These are phyloP conservation scores for Cystofilobasidium macerans DNA, from an alignment of 768 basidiomycete genomes.

Conservation along the genomic window DNA sequence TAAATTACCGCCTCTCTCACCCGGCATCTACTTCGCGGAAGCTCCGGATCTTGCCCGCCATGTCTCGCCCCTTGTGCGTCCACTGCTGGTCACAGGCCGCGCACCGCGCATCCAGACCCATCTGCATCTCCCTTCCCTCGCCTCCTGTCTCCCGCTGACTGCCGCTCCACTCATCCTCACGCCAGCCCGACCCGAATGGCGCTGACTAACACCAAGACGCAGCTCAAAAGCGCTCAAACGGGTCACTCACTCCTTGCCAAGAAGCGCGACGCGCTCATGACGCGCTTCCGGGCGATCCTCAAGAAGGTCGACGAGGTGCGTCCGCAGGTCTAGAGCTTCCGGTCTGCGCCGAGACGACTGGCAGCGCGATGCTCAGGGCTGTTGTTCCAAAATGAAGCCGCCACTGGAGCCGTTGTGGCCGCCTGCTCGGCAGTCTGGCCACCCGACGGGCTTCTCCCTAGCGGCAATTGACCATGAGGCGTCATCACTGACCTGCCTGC, in stretches of 20 bases:
- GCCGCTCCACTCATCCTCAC: neutral
- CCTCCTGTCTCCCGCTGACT: neutral
- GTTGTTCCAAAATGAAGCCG: too few species aligned
- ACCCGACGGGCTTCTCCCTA: neutral
- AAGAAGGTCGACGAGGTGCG: slow-evolving; percentile 93
- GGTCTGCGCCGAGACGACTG: too few species aligned
- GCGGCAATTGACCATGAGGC: too few species aligned
- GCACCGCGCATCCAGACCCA: neutral
- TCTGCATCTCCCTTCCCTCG: neutral
- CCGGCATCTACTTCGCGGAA: too few species aligned
- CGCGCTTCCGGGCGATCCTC: slow-evolving; percentile 85
- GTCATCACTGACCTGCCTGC: too few species aligned
- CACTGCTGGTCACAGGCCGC: neutral
- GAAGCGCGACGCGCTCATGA: slow-evolving; percentile 93
- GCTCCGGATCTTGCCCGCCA: neutral
- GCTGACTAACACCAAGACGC: slow-evolving; percentile 65
- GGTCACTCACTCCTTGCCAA: slow-evolving; percentile 92
- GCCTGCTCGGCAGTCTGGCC: too few species aligned
- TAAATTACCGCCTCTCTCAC: too few species aligned
- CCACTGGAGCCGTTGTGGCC: too few species aligned
- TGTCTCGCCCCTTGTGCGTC: neutral
- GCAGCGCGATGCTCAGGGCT: too few species aligned
- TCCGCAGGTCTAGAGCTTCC: too few species aligned
- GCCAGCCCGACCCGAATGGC: slow-evolving; percentile 88
- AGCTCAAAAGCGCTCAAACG: slow-evolving; percentile 55